Conservation (phyloP, 352 stramenopile species). For the Globisporangium takayamanum region DNA sequence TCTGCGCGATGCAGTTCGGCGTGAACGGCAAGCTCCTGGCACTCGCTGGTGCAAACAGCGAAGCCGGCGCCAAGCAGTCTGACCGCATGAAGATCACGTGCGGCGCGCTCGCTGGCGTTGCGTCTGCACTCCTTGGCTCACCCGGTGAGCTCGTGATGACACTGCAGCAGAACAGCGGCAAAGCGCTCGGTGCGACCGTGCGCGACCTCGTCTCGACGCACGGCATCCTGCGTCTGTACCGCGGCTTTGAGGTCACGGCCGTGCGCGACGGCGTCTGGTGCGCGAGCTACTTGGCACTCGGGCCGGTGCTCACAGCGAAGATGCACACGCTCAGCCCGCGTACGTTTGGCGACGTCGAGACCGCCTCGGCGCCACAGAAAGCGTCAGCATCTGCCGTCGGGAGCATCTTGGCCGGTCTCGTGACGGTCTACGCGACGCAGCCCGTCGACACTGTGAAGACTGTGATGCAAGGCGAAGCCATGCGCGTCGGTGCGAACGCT, state of each 20-base stretch:
- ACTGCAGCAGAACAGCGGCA: constrained; percentile 78
- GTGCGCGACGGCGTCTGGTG: constrained; percentile 71
- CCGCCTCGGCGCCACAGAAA: constrained; percentile 53
- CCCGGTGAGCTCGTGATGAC: constrained; percentile 83
- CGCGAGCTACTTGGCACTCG: constrained; percentile 70
- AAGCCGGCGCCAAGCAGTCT: constrained; percentile 13
- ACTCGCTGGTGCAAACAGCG: constrained; percentile 12
- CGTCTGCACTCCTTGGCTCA: constrained; percentile 57
- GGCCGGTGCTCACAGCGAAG: constrained; percentile 56
- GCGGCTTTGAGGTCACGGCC: constrained; percentile 52
- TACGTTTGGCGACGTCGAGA: constrained; percentile 46
- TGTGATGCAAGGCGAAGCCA: constrained; percentile 75
- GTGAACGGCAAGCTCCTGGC: constrained; percentile 61
- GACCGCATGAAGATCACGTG: constrained; percentile 54
- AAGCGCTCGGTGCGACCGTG: constrained; percentile 56
- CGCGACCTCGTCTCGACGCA: constrained; percentile 41
- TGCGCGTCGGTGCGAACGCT: constrained; percentile 29
- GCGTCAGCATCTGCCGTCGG: constrained; percentile 51
- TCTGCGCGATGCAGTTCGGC: constrained; percentile 76
- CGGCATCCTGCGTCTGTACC: constrained; percentile 45
- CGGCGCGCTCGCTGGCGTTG: constrained; percentile 53
- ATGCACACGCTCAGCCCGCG: constrained; percentile 45
- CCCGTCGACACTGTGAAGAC: constrained; percentile 83
- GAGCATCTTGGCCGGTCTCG: constrained; percentile 63
- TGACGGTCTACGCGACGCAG: constrained; percentile 73